phyloP scores from a whole-genome alignment of 352 stramenopile species.

The Globisporangium recalcitrans region DNA sequence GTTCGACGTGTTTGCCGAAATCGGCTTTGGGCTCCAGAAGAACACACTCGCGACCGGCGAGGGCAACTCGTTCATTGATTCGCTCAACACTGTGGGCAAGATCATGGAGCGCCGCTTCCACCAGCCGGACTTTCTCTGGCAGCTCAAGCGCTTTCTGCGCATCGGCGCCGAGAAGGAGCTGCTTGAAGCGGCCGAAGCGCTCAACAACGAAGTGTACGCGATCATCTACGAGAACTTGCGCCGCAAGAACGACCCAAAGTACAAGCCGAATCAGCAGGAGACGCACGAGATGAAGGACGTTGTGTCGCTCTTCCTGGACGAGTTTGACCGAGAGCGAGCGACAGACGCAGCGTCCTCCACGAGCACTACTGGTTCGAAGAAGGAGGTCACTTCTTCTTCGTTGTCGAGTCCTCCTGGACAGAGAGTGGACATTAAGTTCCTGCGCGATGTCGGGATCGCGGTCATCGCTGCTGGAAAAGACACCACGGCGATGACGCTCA shows the following conservation, averaged over 20 bases:
- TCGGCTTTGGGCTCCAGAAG: slow-evolving; percentile 47
- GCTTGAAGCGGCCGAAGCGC: slow-evolving; percentile 19
- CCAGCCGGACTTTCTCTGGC: slow-evolving; percentile 46
- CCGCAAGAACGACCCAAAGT: slow-evolving; percentile 20
- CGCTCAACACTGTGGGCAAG: slow-evolving; percentile 31
- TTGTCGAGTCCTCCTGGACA: no score
- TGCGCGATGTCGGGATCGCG: slow-evolving; percentile 63
- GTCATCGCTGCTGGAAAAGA: slow-evolving; percentile 73
- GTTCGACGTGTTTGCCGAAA: slow-evolving; percentile 52
- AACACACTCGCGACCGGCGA: slow-evolving; percentile 33
- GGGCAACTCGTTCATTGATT: slow-evolving; percentile 42
- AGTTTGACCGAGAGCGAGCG: slow-evolving; percentile 20
- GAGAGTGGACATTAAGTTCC: slow-evolving; percentile 35
- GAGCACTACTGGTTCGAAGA: not conserved
- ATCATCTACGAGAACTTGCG: slow-evolving; percentile 45
- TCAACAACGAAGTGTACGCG: slow-evolving; percentile 37
- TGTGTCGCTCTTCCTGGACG: slow-evolving; percentile 41
- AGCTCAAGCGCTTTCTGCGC: slow-evolving; percentile 42
- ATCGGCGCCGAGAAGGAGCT: slow-evolving; percentile 37
- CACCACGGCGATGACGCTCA: slow-evolving; percentile 63
- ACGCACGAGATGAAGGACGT: slow-evolving; percentile 31
- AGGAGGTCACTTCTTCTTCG: no score
- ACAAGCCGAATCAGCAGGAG: slow-evolving; percentile 13
- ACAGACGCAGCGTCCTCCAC: slow-evolving; percentile 1
- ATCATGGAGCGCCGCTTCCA: slow-evolving; percentile 41